These are phyloP conservation scores for Aurantiochytrium sp. DNA, from an alignment of 108 stramenopile species.

Conservation along the genomic window DNA sequence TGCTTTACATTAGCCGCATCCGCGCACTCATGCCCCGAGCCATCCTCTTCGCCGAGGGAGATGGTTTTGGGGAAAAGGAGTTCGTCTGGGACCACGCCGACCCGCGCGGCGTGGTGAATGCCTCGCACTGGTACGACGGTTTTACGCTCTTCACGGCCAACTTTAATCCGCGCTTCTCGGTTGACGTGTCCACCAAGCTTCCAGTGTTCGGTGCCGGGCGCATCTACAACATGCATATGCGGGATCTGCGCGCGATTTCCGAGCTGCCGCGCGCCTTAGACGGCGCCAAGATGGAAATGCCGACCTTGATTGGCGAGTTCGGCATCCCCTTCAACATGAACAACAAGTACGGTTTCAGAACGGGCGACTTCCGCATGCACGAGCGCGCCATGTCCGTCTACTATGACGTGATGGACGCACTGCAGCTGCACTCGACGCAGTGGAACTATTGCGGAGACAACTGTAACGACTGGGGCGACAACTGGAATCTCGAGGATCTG, in stretches of 20 bases:
- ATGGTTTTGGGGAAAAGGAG: constrained; percentile 13
- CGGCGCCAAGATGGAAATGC: neutral
- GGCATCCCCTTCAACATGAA: constrained; percentile 30
- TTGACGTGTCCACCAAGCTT: neutral
- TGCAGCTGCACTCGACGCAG: constrained; percentile 23
- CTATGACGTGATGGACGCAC: constrained; percentile 26
- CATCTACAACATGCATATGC: neutral
- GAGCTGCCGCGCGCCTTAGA: constrained; percentile 13
- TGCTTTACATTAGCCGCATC: constrained; percentile 20
- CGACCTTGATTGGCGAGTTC: constrained; percentile 24
- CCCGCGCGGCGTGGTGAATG: constrained; percentile 7
- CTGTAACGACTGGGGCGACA: constrained; percentile 14
- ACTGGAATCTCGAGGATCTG: constrained; percentile 20
- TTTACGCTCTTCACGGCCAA: neutral
- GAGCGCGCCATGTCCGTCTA: constrained; percentile 12
- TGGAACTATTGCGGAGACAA: constrained; percentile 11
- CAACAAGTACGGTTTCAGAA: constrained; percentile 18
- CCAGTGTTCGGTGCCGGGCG: neutral
- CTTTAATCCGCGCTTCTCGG: constrained; percentile 15
- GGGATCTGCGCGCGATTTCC: neutral
- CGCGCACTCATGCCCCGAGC: constrained; percentile 22
- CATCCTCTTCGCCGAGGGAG: constrained; percentile 2
- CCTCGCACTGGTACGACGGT: constrained; percentile 26
- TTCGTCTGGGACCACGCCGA: constrained; percentile 22
- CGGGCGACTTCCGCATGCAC: neutral